phyloP scores from a whole-genome alignment of 2,329 filamentous ascomycete species.

The Dothideomycetidae sp. region DNA sequence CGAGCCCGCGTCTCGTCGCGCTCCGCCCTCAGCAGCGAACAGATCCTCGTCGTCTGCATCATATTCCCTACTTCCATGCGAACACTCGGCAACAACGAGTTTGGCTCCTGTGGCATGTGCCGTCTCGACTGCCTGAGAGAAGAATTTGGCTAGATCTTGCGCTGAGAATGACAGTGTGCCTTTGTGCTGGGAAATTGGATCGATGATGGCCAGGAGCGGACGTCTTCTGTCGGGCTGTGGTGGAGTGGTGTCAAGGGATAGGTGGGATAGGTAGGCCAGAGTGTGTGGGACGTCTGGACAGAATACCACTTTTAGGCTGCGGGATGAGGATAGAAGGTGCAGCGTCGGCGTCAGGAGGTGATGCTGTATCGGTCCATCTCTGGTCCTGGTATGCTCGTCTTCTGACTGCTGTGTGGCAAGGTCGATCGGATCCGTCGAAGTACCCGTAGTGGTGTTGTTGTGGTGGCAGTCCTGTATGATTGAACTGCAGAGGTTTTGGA shows the following conservation, averaged over 20 bases:
- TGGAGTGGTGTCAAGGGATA: neutral
- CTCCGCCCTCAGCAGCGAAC: neutral
- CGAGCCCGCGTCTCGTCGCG: neutral
- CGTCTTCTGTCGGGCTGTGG: no score
- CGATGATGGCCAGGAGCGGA: conserved; percentile 49
- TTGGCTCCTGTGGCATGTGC: conserved; percentile 28
- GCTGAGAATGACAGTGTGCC: conserved; percentile 61
- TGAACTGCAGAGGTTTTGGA: conserved; percentile 37
- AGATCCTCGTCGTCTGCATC: conserved; percentile 6
- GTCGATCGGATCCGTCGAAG: conserved; percentile 1
- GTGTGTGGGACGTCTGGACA: conserved; percentile 62
- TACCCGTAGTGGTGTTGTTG: neutral
- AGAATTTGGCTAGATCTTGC: conserved; percentile 51
- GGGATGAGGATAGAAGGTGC: conserved; percentile 52
- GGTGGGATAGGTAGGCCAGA: conserved; percentile 52
- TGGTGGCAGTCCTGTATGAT: conserved; percentile 1
- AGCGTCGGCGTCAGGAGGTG: conserved; percentile 49
- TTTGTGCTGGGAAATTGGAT: conserved; percentile 50
- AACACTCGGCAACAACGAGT: conserved; percentile 31
- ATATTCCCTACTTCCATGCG: conserved; percentile 3
- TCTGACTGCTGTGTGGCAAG: conserved; percentile 7
- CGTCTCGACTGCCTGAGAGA: conserved; percentile 49
- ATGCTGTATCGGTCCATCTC: conserved; percentile 10
- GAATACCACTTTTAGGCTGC: conserved; percentile 57
- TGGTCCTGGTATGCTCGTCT: neutral